Evolutionary conservation across 495 filamentous ascomycete genomes (phyloP).

Genomic region (Trichoderma virens): DNA sequence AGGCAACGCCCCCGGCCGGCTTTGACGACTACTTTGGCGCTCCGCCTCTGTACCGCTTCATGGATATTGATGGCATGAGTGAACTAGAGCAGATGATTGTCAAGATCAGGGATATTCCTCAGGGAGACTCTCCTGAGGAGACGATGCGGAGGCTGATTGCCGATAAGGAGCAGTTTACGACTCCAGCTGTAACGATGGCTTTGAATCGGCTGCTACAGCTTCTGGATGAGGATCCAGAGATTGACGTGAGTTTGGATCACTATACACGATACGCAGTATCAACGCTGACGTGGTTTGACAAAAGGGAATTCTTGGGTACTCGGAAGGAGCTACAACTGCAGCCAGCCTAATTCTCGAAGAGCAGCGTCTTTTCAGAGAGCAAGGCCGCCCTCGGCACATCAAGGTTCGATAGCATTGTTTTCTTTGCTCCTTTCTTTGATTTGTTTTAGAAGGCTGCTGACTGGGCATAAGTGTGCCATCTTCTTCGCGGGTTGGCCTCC

Average conservation of each 20-base stretch:
- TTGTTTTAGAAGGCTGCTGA: not conserved
- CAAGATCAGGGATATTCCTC: slow-evolving; percentile 42
- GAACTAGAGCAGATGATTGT: slow-evolving; percentile 38
- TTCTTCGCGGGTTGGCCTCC: slow-evolving; percentile 54
- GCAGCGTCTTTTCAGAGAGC: slow-evolving; percentile 34
- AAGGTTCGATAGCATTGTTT: slow-evolving; percentile 27
- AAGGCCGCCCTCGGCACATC: slow-evolving; percentile 14
- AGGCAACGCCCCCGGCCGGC: slow-evolving; percentile 38
- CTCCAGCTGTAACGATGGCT: slow-evolving; percentile 30
- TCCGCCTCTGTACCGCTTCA: slow-evolving; percentile 42
- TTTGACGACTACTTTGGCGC: slow-evolving; percentile 47
- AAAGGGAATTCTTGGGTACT: slow-evolving; percentile 50
- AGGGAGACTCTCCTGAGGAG: slow-evolving; percentile 39
- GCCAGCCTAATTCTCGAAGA: slow-evolving; percentile 48
- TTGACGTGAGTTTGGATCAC: slow-evolving; percentile 11
- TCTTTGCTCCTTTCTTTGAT: slow-evolving; percentile 18
- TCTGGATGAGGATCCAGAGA: slow-evolving; percentile 38
- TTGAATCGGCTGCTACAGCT: slow-evolving; percentile 37
- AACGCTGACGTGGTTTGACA: not conserved
- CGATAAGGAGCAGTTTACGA: slow-evolving; percentile 33
- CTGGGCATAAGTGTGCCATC: slow-evolving; percentile 34
- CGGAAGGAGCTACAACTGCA: slow-evolving; percentile 53
- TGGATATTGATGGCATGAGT: slow-evolving; percentile 36
- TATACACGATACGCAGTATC: slow-evolving; percentile 22
- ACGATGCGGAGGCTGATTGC: slow-evolving; percentile 43